Evolutionary conservation across 2,329 filamentous ascomycete species (phyloP).

Genomic region (Microsporum audouinii): DNA sequence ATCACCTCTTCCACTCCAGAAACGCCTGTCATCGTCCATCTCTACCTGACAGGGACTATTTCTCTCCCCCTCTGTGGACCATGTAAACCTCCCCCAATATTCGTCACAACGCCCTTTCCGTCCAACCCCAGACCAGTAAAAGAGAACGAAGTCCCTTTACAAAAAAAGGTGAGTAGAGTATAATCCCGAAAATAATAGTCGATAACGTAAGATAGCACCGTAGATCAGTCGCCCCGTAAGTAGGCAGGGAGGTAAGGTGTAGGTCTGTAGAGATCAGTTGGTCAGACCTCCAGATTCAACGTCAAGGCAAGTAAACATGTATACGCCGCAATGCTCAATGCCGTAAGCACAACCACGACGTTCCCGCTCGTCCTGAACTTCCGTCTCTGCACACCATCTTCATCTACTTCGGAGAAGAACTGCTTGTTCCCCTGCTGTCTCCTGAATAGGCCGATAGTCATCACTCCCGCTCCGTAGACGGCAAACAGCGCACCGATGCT

Average conservation of each 20-base stretch:
- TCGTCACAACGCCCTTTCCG: neutral
- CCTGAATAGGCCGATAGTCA: slow-evolving; percentile 73
- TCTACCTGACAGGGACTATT: neutral
- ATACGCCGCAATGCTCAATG: slow-evolving; percentile 52
- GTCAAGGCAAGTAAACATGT: slow-evolving; percentile 49
- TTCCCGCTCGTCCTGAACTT: slow-evolving; percentile 57
- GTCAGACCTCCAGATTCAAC: slow-evolving; percentile 28
- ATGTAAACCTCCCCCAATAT: neutral
- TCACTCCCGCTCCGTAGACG: slow-evolving; percentile 73
- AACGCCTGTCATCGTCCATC: neutral
- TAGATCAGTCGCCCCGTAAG: neutral
- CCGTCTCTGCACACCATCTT: slow-evolving; percentile 49
- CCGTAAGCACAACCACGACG: slow-evolving; percentile 52
- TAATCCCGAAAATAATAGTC: neutral
- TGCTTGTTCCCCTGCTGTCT: slow-evolving; percentile 86
- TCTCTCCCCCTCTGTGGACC: neutral
- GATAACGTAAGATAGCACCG: neutral
- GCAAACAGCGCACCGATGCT: slow-evolving; percentile 93
- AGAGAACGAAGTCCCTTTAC: neutral
- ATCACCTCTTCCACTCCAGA: neutral
- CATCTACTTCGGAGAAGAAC: slow-evolving; percentile 58
- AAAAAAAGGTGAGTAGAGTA: neutral
- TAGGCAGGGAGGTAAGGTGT: too few species aligned
- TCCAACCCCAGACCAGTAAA: neutral
- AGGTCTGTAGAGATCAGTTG: neutral